These are phyloP conservation scores for Chenopodium quinoa DNA, from an alignment of 148 eudicot species.

Conservation along the genomic window DNA sequence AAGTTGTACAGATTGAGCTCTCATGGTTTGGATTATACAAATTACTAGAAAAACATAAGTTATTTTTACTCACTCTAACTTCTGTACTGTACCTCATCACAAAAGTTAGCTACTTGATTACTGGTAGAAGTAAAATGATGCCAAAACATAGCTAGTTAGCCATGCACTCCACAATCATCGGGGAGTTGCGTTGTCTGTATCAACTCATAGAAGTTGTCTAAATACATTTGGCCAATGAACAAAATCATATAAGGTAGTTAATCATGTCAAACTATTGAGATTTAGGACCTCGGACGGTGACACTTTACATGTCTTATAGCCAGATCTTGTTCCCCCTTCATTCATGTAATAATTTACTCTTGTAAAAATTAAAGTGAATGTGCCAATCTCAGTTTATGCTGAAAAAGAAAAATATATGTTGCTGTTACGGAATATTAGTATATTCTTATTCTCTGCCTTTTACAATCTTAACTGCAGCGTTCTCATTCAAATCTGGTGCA, in stretches of 20 bases:
- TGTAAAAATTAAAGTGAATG: background rate
- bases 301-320: background rate
- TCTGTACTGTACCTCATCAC: background rate
- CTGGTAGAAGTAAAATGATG: background rate
- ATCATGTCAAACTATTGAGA: background rate
- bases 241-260: background rate
- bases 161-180: background rate
- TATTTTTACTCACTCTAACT: background rate
- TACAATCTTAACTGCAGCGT: slow-evolving; percentile 48
- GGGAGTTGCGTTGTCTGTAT: background rate
- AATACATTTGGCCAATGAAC: background rate
- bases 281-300: background rate
- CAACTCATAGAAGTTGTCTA: background rate
- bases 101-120: background rate
- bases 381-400: background rate
- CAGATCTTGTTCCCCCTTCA: background rate
- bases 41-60: background rate
- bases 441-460: slow-evolving; percentile 12
- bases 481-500: slow-evolving; percentile 95
- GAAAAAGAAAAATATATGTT: background rate
- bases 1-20: background rate
- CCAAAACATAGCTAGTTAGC: background rate
- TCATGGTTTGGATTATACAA: background rate
- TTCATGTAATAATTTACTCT: background rate
- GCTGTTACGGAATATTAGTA: background rate